A percentile compares a stretch with the other conserved stretches of the same genome.
These are phyloP conservation scores for Cylindrodendrum hubeiense DNA, from an alignment of 2,329 filamentous ascomycete genomes.

Conservation along the genomic window DNA sequence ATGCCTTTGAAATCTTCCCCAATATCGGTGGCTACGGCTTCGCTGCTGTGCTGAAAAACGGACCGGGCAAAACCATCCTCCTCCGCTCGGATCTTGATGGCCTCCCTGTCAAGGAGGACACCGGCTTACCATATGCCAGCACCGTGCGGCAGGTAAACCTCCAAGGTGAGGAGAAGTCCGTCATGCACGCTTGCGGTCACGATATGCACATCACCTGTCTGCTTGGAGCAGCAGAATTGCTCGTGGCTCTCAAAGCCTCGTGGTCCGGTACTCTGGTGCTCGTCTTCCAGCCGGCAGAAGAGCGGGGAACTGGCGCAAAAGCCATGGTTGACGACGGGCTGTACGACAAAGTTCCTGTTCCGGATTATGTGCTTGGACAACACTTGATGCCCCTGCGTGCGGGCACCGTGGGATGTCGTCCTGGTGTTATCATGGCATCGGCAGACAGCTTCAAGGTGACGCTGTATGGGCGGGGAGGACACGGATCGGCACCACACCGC, in stretches of 20 bases:
- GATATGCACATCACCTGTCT: constrained; percentile 73
- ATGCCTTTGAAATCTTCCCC: constrained; percentile 53
- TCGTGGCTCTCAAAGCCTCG: constrained; percentile 55
- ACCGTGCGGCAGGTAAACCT: constrained; percentile 10
- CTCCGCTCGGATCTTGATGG: constrained; percentile 74
- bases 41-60: constrained; percentile 68
- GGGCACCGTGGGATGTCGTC: constrained; percentile 47
- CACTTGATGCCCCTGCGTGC: constrained; percentile 47
- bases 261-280: constrained; percentile 75
- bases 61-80: constrained; percentile 65
- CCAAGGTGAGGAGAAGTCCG: constrained; percentile 52
- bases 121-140: constrained; percentile 67
- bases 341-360: constrained; percentile 47
- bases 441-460: constrained; percentile 46
- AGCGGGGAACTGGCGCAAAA: constrained; percentile 70
- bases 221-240: constrained; percentile 65
- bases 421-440: constrained; percentile 42
- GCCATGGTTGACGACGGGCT: constrained; percentile 55
- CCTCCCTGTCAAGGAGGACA: constrained; percentile 68
- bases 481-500: constrained; percentile 56
- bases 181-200: constrained; percentile 79
- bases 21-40: constrained; percentile 70
- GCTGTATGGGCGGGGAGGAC: constrained; percentile 55
- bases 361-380: constrained; percentile 52
- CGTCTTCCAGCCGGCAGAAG: constrained; percentile 77